These are phyloP conservation scores for Conringia planisiliqua DNA, from an alignment of 345 rosid genomes.

Conservation along the genomic window DNA sequence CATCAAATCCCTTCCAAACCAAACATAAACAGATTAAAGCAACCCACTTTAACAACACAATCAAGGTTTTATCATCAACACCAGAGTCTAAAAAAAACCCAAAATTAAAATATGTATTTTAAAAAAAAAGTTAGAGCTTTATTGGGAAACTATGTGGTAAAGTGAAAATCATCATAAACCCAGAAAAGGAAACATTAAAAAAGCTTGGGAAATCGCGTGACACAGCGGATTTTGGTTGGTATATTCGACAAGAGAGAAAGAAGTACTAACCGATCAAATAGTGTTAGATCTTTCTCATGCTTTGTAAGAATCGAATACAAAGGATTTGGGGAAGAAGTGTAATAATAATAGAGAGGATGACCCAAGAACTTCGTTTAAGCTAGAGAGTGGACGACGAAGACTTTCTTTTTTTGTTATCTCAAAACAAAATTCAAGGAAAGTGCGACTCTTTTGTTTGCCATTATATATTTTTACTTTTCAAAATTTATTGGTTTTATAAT, in stretches of 20 bases:
- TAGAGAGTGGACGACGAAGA: slow-evolving; percentile 33
- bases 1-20: neutral
- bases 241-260: neutral
- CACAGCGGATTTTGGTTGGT: neutral
- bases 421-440: neutral
- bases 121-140: slow-evolving; percentile 3
- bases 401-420: slow-evolving; percentile 8
- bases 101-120: neutral
- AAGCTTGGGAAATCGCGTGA: neutral
- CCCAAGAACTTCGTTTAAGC: slow-evolving; percentile 10
- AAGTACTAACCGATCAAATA: slow-evolving; percentile 20
- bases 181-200: slow-evolving; percentile 6
- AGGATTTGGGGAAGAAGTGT: neutral
- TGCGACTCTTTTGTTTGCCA: slow-evolving; percentile 21
- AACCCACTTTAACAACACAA: neutral
- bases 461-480: neutral
- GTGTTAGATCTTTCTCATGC: slow-evolving; percentile 18
- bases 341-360: slow-evolving; percentile 21
- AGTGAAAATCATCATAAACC: slow-evolving; percentile 13
- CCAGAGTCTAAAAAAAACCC: neutral
- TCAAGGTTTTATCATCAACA: neutral
- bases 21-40: neutral
- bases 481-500: neutral
- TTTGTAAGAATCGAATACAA: neutral
- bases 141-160: neutral